phyloP scores from a whole-genome alignment of 2,329 filamentous ascomycete species.

The Plectosphaerella plurivora region DNA sequence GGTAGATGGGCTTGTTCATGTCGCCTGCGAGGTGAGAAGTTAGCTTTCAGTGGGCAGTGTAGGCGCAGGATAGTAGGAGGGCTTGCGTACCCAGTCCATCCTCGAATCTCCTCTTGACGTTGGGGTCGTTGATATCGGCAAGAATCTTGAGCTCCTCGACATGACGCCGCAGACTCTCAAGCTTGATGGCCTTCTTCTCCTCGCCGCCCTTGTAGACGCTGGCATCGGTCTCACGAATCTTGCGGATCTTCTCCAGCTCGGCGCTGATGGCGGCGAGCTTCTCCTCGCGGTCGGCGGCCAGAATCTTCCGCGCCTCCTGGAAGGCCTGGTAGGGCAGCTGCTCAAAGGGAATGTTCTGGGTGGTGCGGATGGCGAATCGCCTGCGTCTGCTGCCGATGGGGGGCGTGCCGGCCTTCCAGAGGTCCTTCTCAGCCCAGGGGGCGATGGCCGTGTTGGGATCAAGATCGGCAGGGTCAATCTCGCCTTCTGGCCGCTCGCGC shows the following conservation, averaged over 20 bases:
- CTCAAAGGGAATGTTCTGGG: constrained; percentile 75
- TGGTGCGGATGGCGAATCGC: constrained; percentile 64
- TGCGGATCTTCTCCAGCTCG: constrained; percentile 64
- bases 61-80: constrained; percentile 4
- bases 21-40: constrained; percentile 58
- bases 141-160: constrained; percentile 79
- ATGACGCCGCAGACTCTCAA: constrained; percentile 66
- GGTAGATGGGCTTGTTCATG: constrained; percentile 95
- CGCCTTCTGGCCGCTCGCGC: constrained; percentile 11
- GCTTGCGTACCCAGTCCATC: constrained; percentile 70
- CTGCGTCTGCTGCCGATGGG: constrained; percentile 83
- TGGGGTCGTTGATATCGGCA: constrained; percentile 90
- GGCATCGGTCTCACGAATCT: constrained; percentile 55
- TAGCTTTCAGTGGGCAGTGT: not conserved
- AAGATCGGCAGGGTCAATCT: constrained; percentile 37
- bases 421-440: constrained; percentile 58
- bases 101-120: constrained; percentile 91
- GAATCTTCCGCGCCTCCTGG: constrained; percentile 84
- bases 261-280: constrained; percentile 71
- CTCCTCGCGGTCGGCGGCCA: constrained; percentile 73
- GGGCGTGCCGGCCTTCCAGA: constrained; percentile 63
- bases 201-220: constrained; percentile 58
- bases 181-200: constrained; percentile 57
- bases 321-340: constrained; percentile 96
- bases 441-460: constrained; percentile 68